A percentile compares a stretch with the other conserved stretches of the same genome.
Conservation (phyloP, 352 stramenopile genomes). For the Globisporangium mamillatum region DNA sequence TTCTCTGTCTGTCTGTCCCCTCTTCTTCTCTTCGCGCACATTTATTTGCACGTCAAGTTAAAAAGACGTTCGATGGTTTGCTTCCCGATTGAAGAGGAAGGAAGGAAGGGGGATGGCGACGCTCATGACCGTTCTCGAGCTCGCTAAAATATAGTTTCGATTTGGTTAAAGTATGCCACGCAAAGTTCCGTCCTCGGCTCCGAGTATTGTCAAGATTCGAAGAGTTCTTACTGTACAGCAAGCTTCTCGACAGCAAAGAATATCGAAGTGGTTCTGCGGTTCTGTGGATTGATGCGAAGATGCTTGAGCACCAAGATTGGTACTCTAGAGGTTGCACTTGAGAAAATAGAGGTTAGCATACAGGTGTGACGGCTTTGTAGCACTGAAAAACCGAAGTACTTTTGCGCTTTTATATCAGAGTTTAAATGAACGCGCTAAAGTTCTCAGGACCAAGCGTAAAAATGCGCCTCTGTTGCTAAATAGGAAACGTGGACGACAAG, state of each 20-base stretch:
- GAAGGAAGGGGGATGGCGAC: too few relatives aligned
- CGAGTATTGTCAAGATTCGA: neutral
- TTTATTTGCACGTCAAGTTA: neutral
- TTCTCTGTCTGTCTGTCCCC: neutral
- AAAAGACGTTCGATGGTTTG: neutral
- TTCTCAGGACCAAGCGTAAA: neutral
- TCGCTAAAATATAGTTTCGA: too few relatives aligned
- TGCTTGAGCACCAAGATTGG: too few relatives aligned
- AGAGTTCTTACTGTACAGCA: neutral
- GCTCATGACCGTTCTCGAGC: too few relatives aligned
- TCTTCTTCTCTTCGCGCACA: too few relatives aligned
- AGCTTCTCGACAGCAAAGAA: neutral
- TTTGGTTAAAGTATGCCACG: neutral
- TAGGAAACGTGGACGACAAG: neutral
- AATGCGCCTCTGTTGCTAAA: neutral
- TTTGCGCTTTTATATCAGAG: neutral
- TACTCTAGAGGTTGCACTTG: neutral
- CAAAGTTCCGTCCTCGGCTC: neutral
- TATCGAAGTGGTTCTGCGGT: neutral
- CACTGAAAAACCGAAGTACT: neutral
- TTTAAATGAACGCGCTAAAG: neutral
- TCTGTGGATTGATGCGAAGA: neutral
- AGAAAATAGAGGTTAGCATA: neutral
- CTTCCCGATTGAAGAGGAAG: neutral
- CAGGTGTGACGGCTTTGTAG: neutral